phyloP scores from a whole-genome alignment of 108 stramenopile species.

The Heterococcus sp. region DNA sequence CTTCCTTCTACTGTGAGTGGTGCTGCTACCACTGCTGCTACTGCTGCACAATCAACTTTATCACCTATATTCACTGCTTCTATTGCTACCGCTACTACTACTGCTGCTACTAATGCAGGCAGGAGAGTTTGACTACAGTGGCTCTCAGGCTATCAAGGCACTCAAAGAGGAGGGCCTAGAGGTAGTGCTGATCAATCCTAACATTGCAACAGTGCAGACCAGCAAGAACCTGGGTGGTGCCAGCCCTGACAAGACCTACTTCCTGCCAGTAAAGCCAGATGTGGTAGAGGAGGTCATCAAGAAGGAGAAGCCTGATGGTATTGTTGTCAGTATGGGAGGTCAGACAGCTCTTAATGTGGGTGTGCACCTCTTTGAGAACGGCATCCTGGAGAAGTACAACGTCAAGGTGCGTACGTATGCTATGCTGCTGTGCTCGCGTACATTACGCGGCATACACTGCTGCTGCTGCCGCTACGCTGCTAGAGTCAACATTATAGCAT shows the following conservation, averaged over 20 bases:
- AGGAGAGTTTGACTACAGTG: constrained; percentile 99
- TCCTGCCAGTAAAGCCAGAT: constrained; percentile 77
- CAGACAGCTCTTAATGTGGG: constrained; percentile 99
- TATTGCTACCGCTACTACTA: too few relatives aligned
- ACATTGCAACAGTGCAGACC: constrained; percentile 96
- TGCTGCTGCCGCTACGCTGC: too few relatives aligned
- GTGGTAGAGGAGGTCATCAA: constrained; percentile 91
- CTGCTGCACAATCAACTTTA: too few relatives aligned
- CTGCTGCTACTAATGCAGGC: too few relatives aligned
- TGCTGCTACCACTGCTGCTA: too few relatives aligned
- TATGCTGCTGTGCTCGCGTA: too few relatives aligned
- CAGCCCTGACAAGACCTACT: constrained; percentile 90
- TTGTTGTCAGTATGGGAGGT: constrained; percentile 95
- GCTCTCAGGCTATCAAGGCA: constrained; percentile 99
- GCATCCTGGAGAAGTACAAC: constrained; percentile 76
- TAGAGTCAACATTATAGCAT: too few relatives aligned
- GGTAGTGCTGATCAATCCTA: constrained; percentile 99
- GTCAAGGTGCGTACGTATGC: constrained; percentile 78
- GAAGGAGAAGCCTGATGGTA: constrained; percentile 97
- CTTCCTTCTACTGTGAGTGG: too few relatives aligned
- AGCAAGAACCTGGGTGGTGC: constrained; percentile 58
- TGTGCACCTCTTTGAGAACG: constrained; percentile 80
- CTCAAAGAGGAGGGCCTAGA: constrained; percentile 98
- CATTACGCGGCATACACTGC: too few relatives aligned
- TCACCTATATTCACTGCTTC: too few relatives aligned